Percentiles rank a stretch among this genome's conserved stretches.
Evolutionary conservation across 140 eudicot genomes (phyloP).

Genomic region (Ambrosia hybrid): DNA sequence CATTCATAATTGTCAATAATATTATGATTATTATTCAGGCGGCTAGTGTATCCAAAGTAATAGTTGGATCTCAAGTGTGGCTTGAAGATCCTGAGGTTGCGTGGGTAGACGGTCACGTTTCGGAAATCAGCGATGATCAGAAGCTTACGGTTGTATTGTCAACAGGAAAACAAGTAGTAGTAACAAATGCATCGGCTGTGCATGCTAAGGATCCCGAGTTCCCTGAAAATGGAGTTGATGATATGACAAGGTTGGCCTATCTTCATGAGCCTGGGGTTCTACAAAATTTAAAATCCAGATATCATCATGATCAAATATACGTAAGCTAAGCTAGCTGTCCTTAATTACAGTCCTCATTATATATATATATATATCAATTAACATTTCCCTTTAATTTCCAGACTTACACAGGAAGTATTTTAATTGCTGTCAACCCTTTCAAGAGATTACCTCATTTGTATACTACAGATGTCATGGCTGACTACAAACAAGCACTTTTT

Average conservation of each 20-base stretch:
- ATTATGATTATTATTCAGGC: constrained; percentile 48
- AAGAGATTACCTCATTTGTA: constrained; percentile 65
- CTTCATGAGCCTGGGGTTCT: constrained; percentile 97
- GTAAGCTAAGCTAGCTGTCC: no score
- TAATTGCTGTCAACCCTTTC: constrained; percentile 80
- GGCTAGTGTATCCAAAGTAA: constrained; percentile 46
- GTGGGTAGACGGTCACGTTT: constrained; percentile 91
- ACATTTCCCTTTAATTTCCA: constrained; percentile 18
- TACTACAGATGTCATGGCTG: constrained; percentile 49
- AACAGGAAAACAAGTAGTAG: constrained; percentile 63
- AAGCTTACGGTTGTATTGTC: constrained; percentile 55
- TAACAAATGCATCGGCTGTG: constrained; percentile 41
- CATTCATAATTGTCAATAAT: no score
- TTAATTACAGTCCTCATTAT: no score
- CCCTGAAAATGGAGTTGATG: constrained; percentile 82
- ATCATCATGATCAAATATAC: constrained; percentile 75
- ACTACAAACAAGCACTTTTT: constrained; percentile 66
- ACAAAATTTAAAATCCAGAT: constrained; percentile 73
- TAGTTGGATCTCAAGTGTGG: constrained; percentile 91
- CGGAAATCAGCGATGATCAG: constrained; percentile 65
- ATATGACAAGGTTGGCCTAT: constrained; percentile 93
- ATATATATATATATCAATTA: not conserved
- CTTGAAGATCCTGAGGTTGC: constrained; percentile 87
- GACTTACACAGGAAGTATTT: constrained; percentile 79
- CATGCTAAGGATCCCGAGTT: constrained; percentile 83